Base-by-base conservation (phyloP, 2,329 filamentous ascomycete genomes). In the Immersiporthe knoxdaviesiana region DNA sequence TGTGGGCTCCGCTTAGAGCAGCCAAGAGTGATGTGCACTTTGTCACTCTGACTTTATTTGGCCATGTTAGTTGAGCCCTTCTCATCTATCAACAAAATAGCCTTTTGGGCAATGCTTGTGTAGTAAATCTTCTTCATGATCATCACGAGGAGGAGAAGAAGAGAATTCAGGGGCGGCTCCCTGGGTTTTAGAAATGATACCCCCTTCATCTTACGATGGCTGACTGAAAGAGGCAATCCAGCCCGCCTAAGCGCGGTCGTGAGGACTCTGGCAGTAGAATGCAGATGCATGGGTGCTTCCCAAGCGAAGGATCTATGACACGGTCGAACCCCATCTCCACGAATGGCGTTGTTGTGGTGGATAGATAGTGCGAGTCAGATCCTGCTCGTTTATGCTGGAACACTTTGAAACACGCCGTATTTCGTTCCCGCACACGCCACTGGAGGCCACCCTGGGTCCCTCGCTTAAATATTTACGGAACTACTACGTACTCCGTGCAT, bases 191-290 rank as follows among this genome's bases (percentile, higher is more conserved):
- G 44, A 27, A 37, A 63, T 24, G 44, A 37, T n/a, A 21, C 62
- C 62, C n/a, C 62, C 62, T 63, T 63, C 27, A 52, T 63, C 8
- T 63, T 63, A 47, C 62, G 32, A 52, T 27, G 39, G 27, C 60
- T 7, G 39, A 30, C 60, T 63, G 37, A 39, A 47, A 44, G 14
- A 47, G 60, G 39, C 18, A 63, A 63, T 16, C 10, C n/a, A 64
- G 56, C 67, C n/a, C 67, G 41, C 64, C 67, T 56, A 68, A 39
- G 24, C 56, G 67, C 63, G 63, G 67, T 68, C 50, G 54, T 56
- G 64, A 56, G n/a, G n/a, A n/a, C n/a, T n/a, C n/a, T n/a, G n/a
- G n/a, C n/a, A n/a, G 59, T 68, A 68, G 47, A 68, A 56, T 68
- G 11, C 44, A 47, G 12, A 21, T 44, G 50, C 62, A n/a, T 62